Base-by-base conservation (phyloP, 352 stramenopile species). In the Globisporangium alternatum region DNA sequence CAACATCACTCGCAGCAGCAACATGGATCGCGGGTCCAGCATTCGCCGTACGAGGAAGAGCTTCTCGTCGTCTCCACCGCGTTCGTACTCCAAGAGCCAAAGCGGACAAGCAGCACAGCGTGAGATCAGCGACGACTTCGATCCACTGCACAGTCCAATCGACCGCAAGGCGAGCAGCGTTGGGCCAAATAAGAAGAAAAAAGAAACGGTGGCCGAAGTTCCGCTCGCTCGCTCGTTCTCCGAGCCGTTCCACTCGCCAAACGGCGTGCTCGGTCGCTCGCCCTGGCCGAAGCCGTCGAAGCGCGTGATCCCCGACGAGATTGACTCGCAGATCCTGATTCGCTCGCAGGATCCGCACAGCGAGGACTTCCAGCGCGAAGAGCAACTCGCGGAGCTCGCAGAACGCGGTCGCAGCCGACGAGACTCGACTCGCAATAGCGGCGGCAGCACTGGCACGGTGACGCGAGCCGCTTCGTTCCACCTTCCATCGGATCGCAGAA, bases 231-330 rank as follows among this genome's bases (percentile, higher is more conserved):
- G 81, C 17, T 92, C 83, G 4, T 80, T 75, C 59, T 89, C 80
- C 21, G 83, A 92, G 31, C 78, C 81, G 13, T 90, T 87, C 47
- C 71, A 77, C 48, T 89, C 81, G 3, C 81, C 80, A 0, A 73
- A 69, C 2, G 70, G 74, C 19, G 65, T 70, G n/a, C 62, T 77
- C 33, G 65, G 69, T n/a, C 69, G 69, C 1, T 54, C 56, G 6
- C 66, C 72, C 13, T 75, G 70, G 68, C 62, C 78, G 33, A 74
- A 74, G 22, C 49, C 71, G 0, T 61, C 64, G 35, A 64, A 76
- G n/a, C 69, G 71, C 21, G 62, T 59, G 7, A 60, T 65, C 10
- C 54, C 63, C 0, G 72, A 81, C 12, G 64, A 69, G 33, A 77
- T 86, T n/a, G 66, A 81, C 8, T 37, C 60, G 5, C 72, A 82